A percentile compares a stretch with the other conserved stretches of the same genome.
Evolutionary conservation across 1,284 basidiomycete genomes (phyloP).

Genomic region (Singerocomus rubriflavus): DNA sequence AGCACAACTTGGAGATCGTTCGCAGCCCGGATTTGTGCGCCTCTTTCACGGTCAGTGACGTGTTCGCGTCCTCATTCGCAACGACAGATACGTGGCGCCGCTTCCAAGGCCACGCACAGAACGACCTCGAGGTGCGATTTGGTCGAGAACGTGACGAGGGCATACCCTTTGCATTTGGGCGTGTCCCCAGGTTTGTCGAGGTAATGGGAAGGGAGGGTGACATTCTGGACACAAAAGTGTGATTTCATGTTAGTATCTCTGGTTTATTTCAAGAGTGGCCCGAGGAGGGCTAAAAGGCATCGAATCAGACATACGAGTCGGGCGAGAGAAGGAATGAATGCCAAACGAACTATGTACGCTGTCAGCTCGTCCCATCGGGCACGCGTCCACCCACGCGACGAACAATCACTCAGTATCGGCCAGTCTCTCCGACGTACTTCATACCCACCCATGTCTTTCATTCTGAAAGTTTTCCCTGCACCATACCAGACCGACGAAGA

Average conservation of each 20-base stretch:
- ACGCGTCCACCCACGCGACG: constrained; percentile 36
- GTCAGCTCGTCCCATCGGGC: constrained; percentile 60
- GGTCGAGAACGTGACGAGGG: constrained; percentile 54
- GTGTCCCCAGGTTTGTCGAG: constrained; percentile 50
- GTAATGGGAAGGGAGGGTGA: constrained; percentile 58
- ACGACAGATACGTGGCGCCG: not conserved
- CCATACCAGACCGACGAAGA: constrained; percentile 39
- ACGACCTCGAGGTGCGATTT: constrained; percentile 42
- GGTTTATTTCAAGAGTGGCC: constrained; percentile 1
- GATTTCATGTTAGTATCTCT: not conserved
- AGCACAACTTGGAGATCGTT: constrained; percentile 50
- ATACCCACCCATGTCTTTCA: constrained; percentile 43
- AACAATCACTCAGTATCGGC: constrained; percentile 23
- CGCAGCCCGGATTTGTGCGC: constrained; percentile 60
- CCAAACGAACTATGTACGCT: constrained; percentile 59
- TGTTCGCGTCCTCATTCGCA: not conserved
- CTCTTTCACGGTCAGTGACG: constrained; percentile 32
- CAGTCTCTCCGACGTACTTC: constrained; percentile 57
- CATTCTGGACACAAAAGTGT: constrained; percentile 42
- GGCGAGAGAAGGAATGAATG: not conserved
- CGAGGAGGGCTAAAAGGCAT: constrained; percentile 33
- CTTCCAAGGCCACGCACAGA: constrained; percentile 58
- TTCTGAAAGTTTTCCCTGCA: constrained; percentile 27
- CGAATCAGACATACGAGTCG: not conserved
- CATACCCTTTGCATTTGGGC: constrained; percentile 69